Evolutionary conservation across 2,329 filamentous ascomycete species (phyloP).

Genomic region (Triangularia verruculosa): DNA sequence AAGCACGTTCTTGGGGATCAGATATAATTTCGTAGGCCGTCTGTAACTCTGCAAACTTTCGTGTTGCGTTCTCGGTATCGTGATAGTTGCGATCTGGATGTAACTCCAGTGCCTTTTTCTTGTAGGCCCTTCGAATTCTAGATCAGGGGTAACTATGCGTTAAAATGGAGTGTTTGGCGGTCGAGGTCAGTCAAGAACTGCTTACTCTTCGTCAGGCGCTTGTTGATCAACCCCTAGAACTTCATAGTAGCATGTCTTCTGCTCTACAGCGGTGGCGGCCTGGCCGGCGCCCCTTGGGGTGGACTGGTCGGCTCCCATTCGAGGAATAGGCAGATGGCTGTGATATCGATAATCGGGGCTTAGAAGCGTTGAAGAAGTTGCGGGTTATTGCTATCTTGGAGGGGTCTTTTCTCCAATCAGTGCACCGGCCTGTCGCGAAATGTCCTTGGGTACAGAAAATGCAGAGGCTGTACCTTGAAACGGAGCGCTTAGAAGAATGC

Average conservation of each 20-base stretch:
- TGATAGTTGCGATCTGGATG: slow-evolving; percentile 93
- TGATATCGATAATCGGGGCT: background rate
- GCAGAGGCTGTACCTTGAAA: no score
- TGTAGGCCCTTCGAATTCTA: slow-evolving; percentile 91
- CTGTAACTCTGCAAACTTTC: slow-evolving; percentile 86
- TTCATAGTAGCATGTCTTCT: slow-evolving; percentile 81
- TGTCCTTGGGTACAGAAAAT: no score
- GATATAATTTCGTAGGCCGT: slow-evolving; percentile 94
- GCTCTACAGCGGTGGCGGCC: slow-evolving; percentile 27
- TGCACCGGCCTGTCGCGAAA: no score
- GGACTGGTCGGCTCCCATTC: slow-evolving; percentile 58
- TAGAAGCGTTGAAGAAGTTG: background rate
- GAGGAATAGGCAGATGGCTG: background rate
- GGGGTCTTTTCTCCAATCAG: no score
- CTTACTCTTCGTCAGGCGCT: slow-evolving; percentile 78
- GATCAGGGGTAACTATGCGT: background rate
- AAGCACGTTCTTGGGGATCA: slow-evolving; percentile 90
- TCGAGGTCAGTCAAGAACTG: background rate
- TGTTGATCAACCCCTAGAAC: slow-evolving; percentile 69
- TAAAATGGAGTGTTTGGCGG: background rate
- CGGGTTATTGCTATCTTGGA: background rate
- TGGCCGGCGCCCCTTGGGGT: slow-evolving; percentile 36
- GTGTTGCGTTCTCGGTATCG: slow-evolving; percentile 78
- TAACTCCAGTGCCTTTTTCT: slow-evolving; percentile 83
- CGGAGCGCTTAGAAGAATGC: no score